A percentile compares a stretch with the other conserved stretches of the same genome.
These are phyloP conservation scores for Pseudotulostoma volvatum DNA, from an alignment of 495 filamentous ascomycete genomes.

Conservation along the genomic window DNA sequence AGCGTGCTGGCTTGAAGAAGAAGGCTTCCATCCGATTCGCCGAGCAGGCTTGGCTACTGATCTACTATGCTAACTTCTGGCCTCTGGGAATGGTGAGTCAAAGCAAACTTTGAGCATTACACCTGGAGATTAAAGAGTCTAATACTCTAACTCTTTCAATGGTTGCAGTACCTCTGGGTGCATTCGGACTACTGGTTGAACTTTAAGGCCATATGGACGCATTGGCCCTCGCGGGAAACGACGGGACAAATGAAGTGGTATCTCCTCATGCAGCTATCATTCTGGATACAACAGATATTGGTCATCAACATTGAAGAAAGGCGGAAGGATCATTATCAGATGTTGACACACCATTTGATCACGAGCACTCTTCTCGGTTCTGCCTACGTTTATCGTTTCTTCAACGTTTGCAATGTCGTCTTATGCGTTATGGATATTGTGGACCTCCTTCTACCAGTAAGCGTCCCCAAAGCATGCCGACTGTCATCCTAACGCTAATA, in stretches of 20 bases:
- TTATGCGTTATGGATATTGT: slow-evolving; percentile 88
- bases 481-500: not conserved
- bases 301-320: slow-evolving; percentile 88
- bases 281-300: slow-evolving; percentile 87
- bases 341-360: slow-evolving; percentile 88
- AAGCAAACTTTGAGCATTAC: not conserved
- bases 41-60: slow-evolving; percentile 79
- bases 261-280: slow-evolving; percentile 77
- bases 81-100: slow-evolving; percentile 63
- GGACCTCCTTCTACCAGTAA: slow-evolving; percentile 72
- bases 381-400: slow-evolving; percentile 72
- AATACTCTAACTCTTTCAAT: slow-evolving; percentile 3
- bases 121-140: too few relatives aligned
- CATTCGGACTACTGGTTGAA: slow-evolving; percentile 66
- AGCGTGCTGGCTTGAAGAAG: slow-evolving; percentile 45
- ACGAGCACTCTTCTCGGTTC: slow-evolving; percentile 64
- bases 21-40: slow-evolving; percentile 70
- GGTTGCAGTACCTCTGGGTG: slow-evolving; percentile 57
- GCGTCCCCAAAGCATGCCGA: slow-evolving; percentile 13
- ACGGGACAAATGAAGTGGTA: slow-evolving; percentile 71
- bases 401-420: slow-evolving; percentile 75
- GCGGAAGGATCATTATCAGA: slow-evolving; percentile 87
- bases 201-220: slow-evolving; percentile 60
- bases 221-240: slow-evolving; percentile 64
- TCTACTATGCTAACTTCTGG: slow-evolving; percentile 72